phyloP scores from a whole-genome alignment of 345 rosid genomes.

The Camelina neglecta region DNA sequence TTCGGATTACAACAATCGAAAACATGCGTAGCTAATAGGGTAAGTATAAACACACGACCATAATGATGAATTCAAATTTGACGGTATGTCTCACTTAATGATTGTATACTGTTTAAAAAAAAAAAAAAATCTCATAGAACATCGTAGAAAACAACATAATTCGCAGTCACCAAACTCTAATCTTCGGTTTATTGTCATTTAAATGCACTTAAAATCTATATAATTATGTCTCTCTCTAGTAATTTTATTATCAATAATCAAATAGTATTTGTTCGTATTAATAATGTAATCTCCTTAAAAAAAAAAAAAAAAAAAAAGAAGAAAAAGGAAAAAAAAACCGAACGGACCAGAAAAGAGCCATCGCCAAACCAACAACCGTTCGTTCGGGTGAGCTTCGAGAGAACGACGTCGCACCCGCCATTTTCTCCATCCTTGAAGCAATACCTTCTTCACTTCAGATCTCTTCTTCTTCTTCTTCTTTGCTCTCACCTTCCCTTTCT shows the following conservation, averaged over 20 bases:
- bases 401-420: slow-evolving; percentile 69
- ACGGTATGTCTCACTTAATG: no score
- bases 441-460: slow-evolving; percentile 51
- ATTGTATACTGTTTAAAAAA: no score
- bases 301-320: not conserved
- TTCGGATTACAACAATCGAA: not conserved
- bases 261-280: not conserved
- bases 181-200: not conserved
- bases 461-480: slow-evolving; percentile 26
- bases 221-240: not conserved
- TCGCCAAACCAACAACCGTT: slow-evolving; percentile 46
- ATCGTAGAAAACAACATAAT: not conserved
- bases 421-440: slow-evolving; percentile 71
- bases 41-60: not conserved
- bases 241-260: not conserved
- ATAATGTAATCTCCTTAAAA: not conserved
- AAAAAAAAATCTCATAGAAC: not conserved
- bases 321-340: not conserved
- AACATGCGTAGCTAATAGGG: not conserved
- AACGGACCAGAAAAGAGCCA: slow-evolving; percentile 4
- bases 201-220: not conserved
- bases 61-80: not conserved
- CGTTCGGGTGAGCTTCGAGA: slow-evolving; percentile 36
- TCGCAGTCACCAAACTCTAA: not conserved
- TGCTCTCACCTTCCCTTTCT: not conserved